Conservation (phyloP, 2,329 filamentous ascomycete genomes). For the Aspergillus pseudoviridinutans region DNA sequence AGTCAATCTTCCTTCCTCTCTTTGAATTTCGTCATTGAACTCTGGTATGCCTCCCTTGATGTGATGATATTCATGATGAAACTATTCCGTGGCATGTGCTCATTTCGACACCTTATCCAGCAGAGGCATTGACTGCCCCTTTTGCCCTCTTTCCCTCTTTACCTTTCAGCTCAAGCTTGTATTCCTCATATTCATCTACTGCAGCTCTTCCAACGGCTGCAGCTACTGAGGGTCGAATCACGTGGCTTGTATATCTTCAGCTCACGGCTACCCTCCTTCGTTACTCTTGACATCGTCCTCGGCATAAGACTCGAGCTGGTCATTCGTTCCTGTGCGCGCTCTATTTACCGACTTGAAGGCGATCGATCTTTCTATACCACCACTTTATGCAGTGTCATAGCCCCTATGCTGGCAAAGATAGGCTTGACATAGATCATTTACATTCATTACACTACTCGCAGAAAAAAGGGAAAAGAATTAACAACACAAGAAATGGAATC, state of each 20-base stretch:
- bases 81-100: slow-evolving; percentile 4
- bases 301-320: slow-evolving; percentile 10
- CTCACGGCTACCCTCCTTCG: slow-evolving; percentile 2
- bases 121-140: slow-evolving; percentile 33
- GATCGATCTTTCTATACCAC: background rate
- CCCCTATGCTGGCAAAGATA: slow-evolving; percentile 2
- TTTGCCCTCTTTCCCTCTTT: slow-evolving; percentile 18
- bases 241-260: slow-evolving; percentile 1
- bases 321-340: background rate
- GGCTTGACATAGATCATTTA: background rate
- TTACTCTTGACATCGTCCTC: slow-evolving; percentile 5
- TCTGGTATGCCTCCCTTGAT: slow-evolving; percentile 15
- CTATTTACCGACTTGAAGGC: background rate
- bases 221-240: background rate
- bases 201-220: slow-evolving; percentile 2
- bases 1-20: slow-evolving; percentile 18
- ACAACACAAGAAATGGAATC: background rate
- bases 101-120: slow-evolving; percentile 3
- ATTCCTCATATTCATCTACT: slow-evolving; percentile 3
- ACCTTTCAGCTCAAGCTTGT: slow-evolving; percentile 9
- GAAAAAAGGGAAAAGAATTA: background rate
- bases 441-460: background rate
- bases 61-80: slow-evolving; percentile 1
- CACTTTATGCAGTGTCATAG: background rate
- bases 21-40: slow-evolving; percentile 10